phyloP scores from a whole-genome alignment of 148 eudicot genomes.

The Beta vulgaris region DNA sequence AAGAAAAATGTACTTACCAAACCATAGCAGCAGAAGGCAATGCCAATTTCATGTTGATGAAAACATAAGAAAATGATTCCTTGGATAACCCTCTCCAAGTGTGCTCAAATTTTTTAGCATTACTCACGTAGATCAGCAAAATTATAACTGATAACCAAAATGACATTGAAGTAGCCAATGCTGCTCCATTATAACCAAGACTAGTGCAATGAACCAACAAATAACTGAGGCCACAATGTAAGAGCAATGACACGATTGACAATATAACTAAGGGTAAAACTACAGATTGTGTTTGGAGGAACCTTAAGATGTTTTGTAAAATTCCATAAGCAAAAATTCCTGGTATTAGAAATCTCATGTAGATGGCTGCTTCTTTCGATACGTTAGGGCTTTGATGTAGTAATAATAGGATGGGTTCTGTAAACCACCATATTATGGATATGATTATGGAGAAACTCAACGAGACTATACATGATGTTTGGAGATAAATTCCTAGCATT shows the following conservation, averaged over 20 bases:
- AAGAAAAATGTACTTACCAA: not conserved
- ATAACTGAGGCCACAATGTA: conserved; percentile 45
- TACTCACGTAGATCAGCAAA: conserved; percentile 39
- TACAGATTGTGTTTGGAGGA: conserved; percentile 74
- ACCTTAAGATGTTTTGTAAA: conserved; percentile 64
- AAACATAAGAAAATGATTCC: conserved; percentile 45
- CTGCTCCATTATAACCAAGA: conserved; percentile 59
- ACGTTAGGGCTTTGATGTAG: conserved; percentile 63
- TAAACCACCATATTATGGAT: conserved; percentile 69
- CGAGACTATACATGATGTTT: conserved; percentile 72
- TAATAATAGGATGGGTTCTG: conserved; percentile 50
- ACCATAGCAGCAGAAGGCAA: conserved; percentile 71
- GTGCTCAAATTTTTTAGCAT: conserved; percentile 36
- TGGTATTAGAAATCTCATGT: conserved; percentile 61
- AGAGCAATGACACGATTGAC: conserved; percentile 46
- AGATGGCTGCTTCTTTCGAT: conserved; percentile 52
- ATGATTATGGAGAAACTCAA: conserved; percentile 47
- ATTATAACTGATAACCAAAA: conserved; percentile 52
- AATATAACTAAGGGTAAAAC: conserved; percentile 49
- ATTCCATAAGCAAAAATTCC: conserved; percentile 59
- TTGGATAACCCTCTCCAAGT: conserved; percentile 64
- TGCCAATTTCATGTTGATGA: conserved; percentile 49
- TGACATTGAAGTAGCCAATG: conserved; percentile 65
- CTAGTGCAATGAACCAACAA: conserved; percentile 42
- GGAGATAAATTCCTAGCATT: conserved; percentile 76